Evolutionary conservation across 2,329 filamentous ascomycete species (phyloP).

Genomic region (Aspergillus sp.): DNA sequence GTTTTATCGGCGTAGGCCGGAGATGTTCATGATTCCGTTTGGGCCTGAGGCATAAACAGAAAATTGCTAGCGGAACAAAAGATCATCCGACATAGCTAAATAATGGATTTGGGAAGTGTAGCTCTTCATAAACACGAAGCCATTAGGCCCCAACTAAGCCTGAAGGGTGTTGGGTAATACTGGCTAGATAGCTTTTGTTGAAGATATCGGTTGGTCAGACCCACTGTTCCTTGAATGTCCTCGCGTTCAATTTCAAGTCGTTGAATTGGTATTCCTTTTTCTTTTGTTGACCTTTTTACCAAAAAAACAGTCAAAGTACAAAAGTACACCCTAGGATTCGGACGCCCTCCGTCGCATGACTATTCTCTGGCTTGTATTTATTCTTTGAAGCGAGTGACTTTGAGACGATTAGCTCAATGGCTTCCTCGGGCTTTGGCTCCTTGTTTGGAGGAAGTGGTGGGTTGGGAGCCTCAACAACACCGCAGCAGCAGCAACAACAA

Average conservation of each 20-base stretch:
- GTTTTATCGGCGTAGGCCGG: not conserved
- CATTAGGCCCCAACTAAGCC: not conserved
- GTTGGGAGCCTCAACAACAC: constrained; percentile 15
- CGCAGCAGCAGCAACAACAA: constrained; percentile 1
- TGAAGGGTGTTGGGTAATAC: not conserved
- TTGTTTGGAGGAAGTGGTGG: constrained; percentile 21
- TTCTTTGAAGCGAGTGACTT: too few relatives aligned
- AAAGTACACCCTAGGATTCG: too few relatives aligned
- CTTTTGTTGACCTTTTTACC: too few relatives aligned
- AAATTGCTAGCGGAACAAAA: not conserved
- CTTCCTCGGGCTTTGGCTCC: constrained; percentile 18
- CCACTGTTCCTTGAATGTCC: too few relatives aligned
- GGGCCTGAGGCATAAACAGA: not conserved
- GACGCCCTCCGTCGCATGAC: too few relatives aligned
- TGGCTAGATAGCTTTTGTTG: not conserved
- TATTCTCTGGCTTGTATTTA: too few relatives aligned
- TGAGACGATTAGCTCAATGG: constrained; percentile 5
- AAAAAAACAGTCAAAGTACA: too few relatives aligned
- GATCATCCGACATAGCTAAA: not conserved
- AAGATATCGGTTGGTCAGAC: too few relatives aligned
- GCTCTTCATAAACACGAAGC: not conserved
- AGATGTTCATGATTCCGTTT: not conserved
- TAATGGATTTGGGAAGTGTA: not conserved
- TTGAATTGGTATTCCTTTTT: too few relatives aligned
- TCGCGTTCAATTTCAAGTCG: too few relatives aligned